Base-by-base conservation (phyloP, 768 basidiomycete species). In the Russula earlei region DNA sequence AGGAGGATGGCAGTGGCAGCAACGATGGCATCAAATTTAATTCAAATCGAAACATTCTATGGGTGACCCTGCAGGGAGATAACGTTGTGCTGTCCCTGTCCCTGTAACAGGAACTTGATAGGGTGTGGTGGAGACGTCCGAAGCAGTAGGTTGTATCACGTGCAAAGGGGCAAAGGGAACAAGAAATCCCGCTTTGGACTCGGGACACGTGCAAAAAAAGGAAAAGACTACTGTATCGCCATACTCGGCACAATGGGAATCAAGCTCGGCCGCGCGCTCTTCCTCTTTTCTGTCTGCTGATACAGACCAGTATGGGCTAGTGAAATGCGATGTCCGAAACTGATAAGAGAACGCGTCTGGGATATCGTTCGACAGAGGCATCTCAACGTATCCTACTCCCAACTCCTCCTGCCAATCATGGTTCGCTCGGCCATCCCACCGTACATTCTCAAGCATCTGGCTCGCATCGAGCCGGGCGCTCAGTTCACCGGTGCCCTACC, bases 401-500 rank as follows among this genome's bases (percentile, higher is more conserved):
- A 25, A 14, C 14, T 27, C 20, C 31, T 48, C 37, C 29, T 14
- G 24, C 37, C 54, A 31, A 52, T 37, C 24, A 38, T 62, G 55
- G 52, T 22, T n/a, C 42, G 40, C 12, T 48, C 61, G 43, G 20
- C 36, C 29, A 50, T 62, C 33, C 64, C 64, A 14, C 55, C 62
- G 52, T 57, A 69, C 52, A 59, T 85, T 58, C 67, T 77, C 41
- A 67, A 72, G 36, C 69, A 75, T 44, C 73, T 84, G 46, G 66
- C 73, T 49, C 62, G 68, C 47, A 66, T 83, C 44, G 84, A 87
- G 41, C 76, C 79, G 12, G 67, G 67, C 17, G 75, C 71, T 8
- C 67, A 78, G 12, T 82, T 84, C 60, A 69, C 67, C 3, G 75
- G 74, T 11, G 60, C 45, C 24, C 66, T 73, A 12, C 79, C 84